phyloP scores from a whole-genome alignment of 2,329 filamentous ascomycete genomes.

The Fusarium liriodendri region DNA sequence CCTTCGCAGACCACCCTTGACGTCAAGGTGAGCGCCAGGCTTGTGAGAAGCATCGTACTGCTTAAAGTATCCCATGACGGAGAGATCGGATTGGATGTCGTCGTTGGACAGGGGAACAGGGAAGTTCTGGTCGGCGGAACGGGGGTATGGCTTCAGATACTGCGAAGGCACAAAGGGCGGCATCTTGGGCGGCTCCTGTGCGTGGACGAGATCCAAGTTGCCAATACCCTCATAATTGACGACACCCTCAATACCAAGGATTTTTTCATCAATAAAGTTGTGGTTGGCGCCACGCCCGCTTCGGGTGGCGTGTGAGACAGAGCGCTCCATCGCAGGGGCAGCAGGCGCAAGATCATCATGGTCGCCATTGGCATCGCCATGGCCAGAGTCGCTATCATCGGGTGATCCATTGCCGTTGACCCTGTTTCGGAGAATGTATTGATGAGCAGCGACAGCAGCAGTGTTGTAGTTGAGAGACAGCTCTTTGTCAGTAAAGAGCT shows the following conservation, averaged over 20 bases:
- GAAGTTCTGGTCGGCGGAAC: constrained; percentile 66
- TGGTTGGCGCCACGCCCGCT: constrained; percentile 66
- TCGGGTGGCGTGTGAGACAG: constrained; percentile 72
- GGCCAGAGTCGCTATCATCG: constrained; percentile 65
- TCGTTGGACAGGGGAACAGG: constrained; percentile 62
- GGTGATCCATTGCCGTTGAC: constrained; percentile 62
- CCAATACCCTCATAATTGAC: constrained; percentile 68
- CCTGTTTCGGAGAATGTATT: constrained; percentile 69
- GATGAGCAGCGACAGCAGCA: constrained; percentile 71
- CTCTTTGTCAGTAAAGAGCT: constrained; percentile 78
- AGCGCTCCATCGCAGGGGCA: constrained; percentile 71
- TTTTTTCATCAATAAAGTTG: constrained; percentile 68
- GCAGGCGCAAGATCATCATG: constrained; percentile 61
- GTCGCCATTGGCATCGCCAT: constrained; percentile 63
- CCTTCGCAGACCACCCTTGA: constrained; percentile 63
- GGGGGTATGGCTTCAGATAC: constrained; percentile 68
- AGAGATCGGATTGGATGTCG: constrained; percentile 65
- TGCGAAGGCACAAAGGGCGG: constrained; percentile 67
- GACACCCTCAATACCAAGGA: constrained; percentile 70
- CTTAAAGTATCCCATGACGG: constrained; percentile 68
- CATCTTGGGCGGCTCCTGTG: constrained; percentile 67
- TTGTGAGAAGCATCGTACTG: constrained; percentile 66
- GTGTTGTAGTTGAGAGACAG: constrained; percentile 73
- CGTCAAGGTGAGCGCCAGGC: constrained; percentile 66
- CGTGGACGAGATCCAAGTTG: constrained; percentile 67